Percentiles rank a stretch among this genome's conserved stretches.
Conservation (phyloP, 768 basidiomycete species). For the Vishniacozyma victoriae region DNA sequence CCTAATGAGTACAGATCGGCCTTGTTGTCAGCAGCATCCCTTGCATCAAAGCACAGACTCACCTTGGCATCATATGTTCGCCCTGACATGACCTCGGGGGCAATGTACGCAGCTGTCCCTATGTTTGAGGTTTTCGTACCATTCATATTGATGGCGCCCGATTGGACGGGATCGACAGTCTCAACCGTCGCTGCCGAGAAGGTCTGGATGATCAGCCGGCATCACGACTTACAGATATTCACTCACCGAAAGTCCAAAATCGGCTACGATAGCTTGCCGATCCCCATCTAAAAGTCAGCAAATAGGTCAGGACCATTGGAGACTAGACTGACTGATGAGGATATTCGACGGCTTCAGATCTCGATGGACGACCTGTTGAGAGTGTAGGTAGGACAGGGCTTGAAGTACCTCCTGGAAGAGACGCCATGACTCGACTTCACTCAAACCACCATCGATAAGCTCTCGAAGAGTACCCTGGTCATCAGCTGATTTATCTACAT, state of each 20-base stretch:
- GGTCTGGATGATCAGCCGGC: constrained; percentile 3
- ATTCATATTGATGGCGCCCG: constrained; percentile 6
- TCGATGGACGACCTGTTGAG: constrained; percentile 67
- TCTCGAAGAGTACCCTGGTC: constrained; percentile 77
- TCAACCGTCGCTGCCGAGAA: constrained; percentile 24
- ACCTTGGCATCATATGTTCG: constrained; percentile 61
- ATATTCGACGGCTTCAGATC: constrained; percentile 93
- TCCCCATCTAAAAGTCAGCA: constrained; percentile 24
- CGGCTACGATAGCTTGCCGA: constrained; percentile 61
- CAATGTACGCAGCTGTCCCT: constrained; percentile 85
- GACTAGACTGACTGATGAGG: constrained; percentile 68
- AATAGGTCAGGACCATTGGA: background rate
- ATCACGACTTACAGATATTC: constrained; percentile 6
- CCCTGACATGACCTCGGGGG: constrained; percentile 64
- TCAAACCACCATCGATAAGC: constrained; percentile 62
- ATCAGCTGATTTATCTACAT: background rate
- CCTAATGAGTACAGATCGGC: constrained; percentile 94
- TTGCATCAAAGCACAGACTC: background rate
- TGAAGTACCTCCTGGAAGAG: constrained; percentile 85
- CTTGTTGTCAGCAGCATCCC: background rate
- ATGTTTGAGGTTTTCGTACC: constrained; percentile 53
- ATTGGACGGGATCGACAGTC: constrained; percentile 14
- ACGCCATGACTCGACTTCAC: constrained; percentile 81
- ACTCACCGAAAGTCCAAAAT: constrained; percentile 65
- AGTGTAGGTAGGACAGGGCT: constrained; percentile 82